Conservation (phyloP, 129 eudicot genomes). For the Helianthus tuberosus region DNA sequence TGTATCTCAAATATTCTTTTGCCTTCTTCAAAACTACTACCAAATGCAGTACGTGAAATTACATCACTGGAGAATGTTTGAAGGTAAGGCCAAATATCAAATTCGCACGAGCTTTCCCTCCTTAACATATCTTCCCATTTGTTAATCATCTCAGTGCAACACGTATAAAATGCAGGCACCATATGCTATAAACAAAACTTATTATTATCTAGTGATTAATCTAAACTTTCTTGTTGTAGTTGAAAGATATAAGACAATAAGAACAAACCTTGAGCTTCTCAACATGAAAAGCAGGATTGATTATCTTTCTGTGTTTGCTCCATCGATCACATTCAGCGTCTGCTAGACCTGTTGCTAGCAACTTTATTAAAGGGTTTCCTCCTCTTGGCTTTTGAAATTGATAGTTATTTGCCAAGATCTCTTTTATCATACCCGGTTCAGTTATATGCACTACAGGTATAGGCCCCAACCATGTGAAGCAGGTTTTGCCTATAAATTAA, state of each 20-base stretch:
- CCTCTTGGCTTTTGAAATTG: conserved; percentile 26
- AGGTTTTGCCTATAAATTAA: conserved; percentile 3
- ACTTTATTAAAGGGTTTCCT: conserved; percentile 6
- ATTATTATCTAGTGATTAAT: neutral
- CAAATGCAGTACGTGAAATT: too few relatives aligned
- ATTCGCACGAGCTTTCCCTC: neutral
- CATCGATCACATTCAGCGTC: neutral
- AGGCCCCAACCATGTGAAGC: conserved; percentile 18
- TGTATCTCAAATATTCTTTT: too few relatives aligned
- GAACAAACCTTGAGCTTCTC: conserved; percentile 19
- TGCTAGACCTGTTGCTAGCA: neutral
- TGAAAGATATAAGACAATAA: neutral
- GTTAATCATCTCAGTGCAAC: conserved; percentile 12
- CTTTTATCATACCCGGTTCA: conserved; percentile 7
- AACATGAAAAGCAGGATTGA: neutral
- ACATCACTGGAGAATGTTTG: too few relatives aligned
- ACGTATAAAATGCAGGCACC: conserved; percentile 17
- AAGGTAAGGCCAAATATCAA: too few relatives aligned
- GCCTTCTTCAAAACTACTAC: too few relatives aligned
- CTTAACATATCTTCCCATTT: conserved; percentile 26
- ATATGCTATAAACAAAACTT: neutral
- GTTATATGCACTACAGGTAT: neutral
- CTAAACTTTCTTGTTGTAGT: neutral
- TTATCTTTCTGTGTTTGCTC: neutral
- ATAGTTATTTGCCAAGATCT: neutral